A percentile compares a stretch with the other conserved stretches of the same genome.
Conservation (phyloP, 2,329 filamentous ascomycete genomes). For the Chrysoporthe cubensis region DNA sequence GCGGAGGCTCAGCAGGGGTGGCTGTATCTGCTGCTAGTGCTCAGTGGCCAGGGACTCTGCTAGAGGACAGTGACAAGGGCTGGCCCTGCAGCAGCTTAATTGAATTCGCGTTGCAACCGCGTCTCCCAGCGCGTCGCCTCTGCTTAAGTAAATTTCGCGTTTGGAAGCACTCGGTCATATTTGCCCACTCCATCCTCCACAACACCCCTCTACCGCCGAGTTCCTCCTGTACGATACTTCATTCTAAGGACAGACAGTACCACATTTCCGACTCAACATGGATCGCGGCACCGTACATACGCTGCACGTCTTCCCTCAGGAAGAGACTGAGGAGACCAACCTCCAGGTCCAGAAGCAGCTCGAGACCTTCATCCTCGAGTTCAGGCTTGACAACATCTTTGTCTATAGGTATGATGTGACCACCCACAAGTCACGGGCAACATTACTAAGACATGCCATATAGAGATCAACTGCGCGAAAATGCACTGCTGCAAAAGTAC, state of each 20-base stretch:
- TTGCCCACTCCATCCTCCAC: not conserved
- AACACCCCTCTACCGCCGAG: not conserved
- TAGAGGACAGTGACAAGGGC: conserved; percentile 6
- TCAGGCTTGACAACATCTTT: conserved; percentile 91
- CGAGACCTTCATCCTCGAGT: conserved; percentile 90
- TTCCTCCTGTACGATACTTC: not conserved
- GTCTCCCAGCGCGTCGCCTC: conserved; percentile 12
- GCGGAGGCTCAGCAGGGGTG: not conserved
- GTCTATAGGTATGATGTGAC: conserved; percentile 76
- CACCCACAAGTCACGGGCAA: conserved; percentile 26
- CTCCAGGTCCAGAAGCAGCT: conserved; percentile 77
- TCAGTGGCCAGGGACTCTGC: not conserved
- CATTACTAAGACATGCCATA: not conserved
- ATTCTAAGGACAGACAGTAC: not conserved
- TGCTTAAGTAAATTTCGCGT: conserved; percentile 12
- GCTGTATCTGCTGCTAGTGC: not conserved
- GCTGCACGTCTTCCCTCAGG: conserved; percentile 75
- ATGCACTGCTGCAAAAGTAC: conserved; percentile 91
- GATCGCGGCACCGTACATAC: conserved; percentile 89
- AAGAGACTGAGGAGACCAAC: conserved; percentile 69
- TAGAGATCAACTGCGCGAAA: conserved; percentile 94
- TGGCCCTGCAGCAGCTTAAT: conserved; percentile 10
- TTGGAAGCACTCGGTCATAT: not conserved
- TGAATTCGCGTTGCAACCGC: conserved; percentile 12
- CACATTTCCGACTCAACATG: conserved; percentile 54